phyloP scores from a whole-genome alignment of 2,329 filamentous ascomycete species.

The Setomelanomma holmii region DNA sequence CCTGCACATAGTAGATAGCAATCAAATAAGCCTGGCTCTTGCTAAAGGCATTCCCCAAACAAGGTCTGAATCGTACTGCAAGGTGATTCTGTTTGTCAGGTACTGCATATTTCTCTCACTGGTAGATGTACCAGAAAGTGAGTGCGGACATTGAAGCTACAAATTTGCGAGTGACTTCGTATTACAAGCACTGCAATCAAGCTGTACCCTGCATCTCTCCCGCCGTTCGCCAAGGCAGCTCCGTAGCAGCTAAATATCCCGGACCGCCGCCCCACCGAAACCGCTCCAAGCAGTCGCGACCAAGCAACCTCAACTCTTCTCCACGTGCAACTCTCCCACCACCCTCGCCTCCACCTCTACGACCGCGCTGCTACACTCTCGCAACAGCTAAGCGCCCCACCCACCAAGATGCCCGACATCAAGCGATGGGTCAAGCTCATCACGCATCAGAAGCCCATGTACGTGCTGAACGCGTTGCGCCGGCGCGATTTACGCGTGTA shows the following conservation, averaged over 20 bases:
- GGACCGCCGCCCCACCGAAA: not conserved
- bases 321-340: constrained; percentile 13
- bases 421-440: constrained; percentile 92
- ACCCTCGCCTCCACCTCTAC: too few species aligned
- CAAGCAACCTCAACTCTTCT: constrained; percentile 15
- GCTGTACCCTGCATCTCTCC: constrained; percentile 3
- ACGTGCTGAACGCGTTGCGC: constrained; percentile 53
- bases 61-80: not conserved
- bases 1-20: constrained; percentile 49
- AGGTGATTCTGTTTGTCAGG: not conserved
- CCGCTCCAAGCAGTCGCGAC: constrained; percentile 26
- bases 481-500: constrained; percentile 13
- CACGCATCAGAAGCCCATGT: constrained; percentile 90
- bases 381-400: not conserved
- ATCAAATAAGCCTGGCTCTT: constrained; percentile 33
- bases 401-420: constrained; percentile 57
- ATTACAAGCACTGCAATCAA: not conserved
- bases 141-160: too few species aligned
- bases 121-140: too few species aligned
- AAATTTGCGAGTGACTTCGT: too few species aligned
- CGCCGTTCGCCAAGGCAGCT: constrained; percentile 20
- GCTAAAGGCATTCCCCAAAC: constrained; percentile 26
- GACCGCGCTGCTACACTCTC: too few species aligned
- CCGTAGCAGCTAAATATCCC: constrained; percentile 2
- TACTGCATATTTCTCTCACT: not conserved